Evolutionary conservation across 768 basidiomycete genomes (phyloP).

Genomic region (Kwoniella mangroviensis): DNA sequence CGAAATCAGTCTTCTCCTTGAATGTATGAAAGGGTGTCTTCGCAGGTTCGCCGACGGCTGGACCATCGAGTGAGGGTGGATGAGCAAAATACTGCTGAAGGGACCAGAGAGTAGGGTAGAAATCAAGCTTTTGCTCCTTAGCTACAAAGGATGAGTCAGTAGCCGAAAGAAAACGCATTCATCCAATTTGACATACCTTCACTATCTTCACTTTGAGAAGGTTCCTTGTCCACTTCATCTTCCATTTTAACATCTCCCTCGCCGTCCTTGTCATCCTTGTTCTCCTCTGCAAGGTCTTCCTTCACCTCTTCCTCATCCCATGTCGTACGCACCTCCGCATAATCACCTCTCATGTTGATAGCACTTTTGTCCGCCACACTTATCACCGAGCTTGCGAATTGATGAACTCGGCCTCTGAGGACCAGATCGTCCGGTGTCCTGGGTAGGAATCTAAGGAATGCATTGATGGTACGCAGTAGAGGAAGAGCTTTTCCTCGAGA

Average conservation of each 20-base stretch:
- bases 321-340: conserved; percentile 44
- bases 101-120: conserved; percentile 53
- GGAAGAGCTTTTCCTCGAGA: conserved; percentile 52
- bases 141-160: not conserved
- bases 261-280: conserved; percentile 21
- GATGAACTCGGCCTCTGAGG: conserved; percentile 51
- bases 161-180: not conserved
- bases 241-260: conserved; percentile 37
- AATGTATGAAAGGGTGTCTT: conserved; percentile 43
- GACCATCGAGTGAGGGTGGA: conserved; percentile 41
- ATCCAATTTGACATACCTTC: not conserved
- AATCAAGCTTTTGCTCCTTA: conserved; percentile 26
- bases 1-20: conserved; percentile 46
- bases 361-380: conserved; percentile 55
- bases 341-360: conserved; percentile 53
- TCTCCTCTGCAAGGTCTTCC: not conserved
- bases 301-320: conserved; percentile 46
- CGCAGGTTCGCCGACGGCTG: conserved; percentile 13
- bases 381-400: conserved; percentile 52
- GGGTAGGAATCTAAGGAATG: conserved; percentile 49
- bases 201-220: not conserved
- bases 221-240: conserved; percentile 21
- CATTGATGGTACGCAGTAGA: conserved; percentile 46
- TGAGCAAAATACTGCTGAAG: conserved; percentile 51
- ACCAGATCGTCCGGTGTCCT: conserved; percentile 50